Evolutionary conservation across 768 basidiomycete genomes (phyloP).

Genomic region (Boletus barrowsii): DNA sequence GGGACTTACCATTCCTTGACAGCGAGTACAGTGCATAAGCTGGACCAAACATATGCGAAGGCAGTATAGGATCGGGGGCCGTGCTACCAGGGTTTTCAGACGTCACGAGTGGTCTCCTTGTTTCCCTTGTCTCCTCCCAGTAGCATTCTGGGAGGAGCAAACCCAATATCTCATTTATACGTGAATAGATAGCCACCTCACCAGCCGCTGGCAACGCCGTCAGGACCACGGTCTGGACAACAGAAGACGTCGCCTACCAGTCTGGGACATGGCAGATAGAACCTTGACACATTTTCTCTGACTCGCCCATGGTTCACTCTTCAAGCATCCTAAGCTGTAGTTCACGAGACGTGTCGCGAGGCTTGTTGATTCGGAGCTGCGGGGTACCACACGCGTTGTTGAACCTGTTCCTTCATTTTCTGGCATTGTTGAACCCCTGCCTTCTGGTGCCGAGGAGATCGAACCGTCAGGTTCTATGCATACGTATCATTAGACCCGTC

Average conservation of each 20-base stretch:
- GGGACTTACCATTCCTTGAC: background rate
- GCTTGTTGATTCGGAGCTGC: no score
- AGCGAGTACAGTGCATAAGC: background rate
- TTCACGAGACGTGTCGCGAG: background rate
- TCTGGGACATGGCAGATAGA: background rate
- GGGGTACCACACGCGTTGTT: no score
- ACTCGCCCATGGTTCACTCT: background rate
- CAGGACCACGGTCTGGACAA: background rate
- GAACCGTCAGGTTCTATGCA: no score
- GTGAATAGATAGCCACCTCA: background rate
- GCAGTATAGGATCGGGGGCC: background rate
- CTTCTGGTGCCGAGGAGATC: no score
- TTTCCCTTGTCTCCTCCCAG: no score
- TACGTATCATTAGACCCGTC: no score
- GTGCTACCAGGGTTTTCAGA: background rate
- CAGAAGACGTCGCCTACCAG: background rate
- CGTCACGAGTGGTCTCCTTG: background rate
- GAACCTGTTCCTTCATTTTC: background rate
- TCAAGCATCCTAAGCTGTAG: background rate
- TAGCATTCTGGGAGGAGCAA: background rate
- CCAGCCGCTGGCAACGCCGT: background rate
- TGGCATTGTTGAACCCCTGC: background rate
- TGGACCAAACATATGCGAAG: background rate
- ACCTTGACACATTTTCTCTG: background rate
- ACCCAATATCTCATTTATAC: background rate